Evolutionary conservation across 768 basidiomycete species (phyloP).

Genomic region (Tricholoma matsutake): DNA sequence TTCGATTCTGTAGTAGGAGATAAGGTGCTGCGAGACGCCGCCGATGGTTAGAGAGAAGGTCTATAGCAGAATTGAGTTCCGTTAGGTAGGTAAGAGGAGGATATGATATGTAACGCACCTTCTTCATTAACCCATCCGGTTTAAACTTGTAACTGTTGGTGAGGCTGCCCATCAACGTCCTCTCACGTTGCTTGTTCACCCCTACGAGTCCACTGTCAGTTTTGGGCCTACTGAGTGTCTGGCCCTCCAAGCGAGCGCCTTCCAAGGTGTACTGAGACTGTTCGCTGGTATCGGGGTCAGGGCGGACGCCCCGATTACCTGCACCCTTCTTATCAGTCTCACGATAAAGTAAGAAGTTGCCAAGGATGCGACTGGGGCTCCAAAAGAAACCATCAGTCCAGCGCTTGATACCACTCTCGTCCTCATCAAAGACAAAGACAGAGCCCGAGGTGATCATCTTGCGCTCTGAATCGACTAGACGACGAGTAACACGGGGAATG

Average conservation of each 20-base stretch:
- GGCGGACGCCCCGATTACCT: constrained; percentile 53
- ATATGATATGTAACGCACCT: constrained; percentile 51
- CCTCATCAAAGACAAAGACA: constrained; percentile 97
- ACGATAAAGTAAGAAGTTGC: constrained; percentile 94
- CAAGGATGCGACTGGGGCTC: constrained; percentile 89
- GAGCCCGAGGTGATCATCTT: constrained; percentile 91
- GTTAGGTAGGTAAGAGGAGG: background rate
- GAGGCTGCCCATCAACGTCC: constrained; percentile 83
- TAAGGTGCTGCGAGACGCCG: constrained; percentile 86
- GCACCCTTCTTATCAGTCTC: constrained; percentile 85
- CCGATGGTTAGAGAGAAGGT: constrained; percentile 88
- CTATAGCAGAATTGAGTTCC: constrained; percentile 35
- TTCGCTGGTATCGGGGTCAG: constrained; percentile 36
- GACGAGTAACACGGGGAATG: constrained; percentile 88
- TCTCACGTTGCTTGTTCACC: constrained; percentile 72
- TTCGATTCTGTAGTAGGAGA: constrained; percentile 91
- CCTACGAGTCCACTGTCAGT: constrained; percentile 40
- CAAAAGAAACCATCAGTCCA: constrained; percentile 99
- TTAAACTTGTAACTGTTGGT: constrained; percentile 96
- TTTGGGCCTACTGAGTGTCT: constrained; percentile 65
- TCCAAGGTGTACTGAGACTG: constrained; percentile 26
- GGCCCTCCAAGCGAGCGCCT: constrained; percentile 29
- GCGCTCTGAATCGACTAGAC: constrained; percentile 89
- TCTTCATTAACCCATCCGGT: constrained; percentile 92
- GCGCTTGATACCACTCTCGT: constrained; percentile 94